phyloP scores from a whole-genome alignment of 2,329 filamentous ascomycete genomes.

The Zymoseptoria brevis region DNA sequence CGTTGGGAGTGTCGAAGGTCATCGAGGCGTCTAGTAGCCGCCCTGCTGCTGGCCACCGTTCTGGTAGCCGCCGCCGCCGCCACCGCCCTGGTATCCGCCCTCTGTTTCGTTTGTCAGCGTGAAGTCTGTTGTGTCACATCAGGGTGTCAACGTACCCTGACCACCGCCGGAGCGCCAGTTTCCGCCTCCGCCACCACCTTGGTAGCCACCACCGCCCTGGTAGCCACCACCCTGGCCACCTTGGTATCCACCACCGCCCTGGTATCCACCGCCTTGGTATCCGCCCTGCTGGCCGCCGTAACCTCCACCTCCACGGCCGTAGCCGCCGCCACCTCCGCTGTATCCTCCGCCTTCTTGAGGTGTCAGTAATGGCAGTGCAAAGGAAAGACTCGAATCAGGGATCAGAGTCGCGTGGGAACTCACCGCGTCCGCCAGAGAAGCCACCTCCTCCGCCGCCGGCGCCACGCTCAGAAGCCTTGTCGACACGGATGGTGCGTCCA shows the following conservation, averaged over 20 bases:
- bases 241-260: slow-evolving; percentile 18
- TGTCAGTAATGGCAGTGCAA: not conserved
- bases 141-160: slow-evolving; percentile 13
- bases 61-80: slow-evolving; percentile 5
- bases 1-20: not conserved
- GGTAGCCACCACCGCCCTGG: slow-evolving; percentile 9
- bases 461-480: slow-evolving; percentile 81
- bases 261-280: slow-evolving; percentile 14
- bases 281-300: slow-evolving; percentile 25
- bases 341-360: slow-evolving; percentile 23
- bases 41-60: slow-evolving; percentile 4
- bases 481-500: slow-evolving; percentile 86
- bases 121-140: slow-evolving; percentile 3
- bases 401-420: slow-evolving; percentile 9
- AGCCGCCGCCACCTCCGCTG: slow-evolving; percentile 15
- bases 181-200: slow-evolving; percentile 17
- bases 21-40: slow-evolving; percentile 10
- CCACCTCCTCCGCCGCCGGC: slow-evolving; percentile 51
- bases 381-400: not conserved
- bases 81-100: slow-evolving; percentile 24
- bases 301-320: slow-evolving; percentile 19
- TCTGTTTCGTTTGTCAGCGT: slow-evolving; percentile 10
- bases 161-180: slow-evolving; percentile 13
- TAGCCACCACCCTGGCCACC: slow-evolving; percentile 13
- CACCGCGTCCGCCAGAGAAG: slow-evolving; percentile 32